Evolutionary conservation across 345 rosid species (phyloP).

Genomic region (Dimocarpus longan): DNA sequence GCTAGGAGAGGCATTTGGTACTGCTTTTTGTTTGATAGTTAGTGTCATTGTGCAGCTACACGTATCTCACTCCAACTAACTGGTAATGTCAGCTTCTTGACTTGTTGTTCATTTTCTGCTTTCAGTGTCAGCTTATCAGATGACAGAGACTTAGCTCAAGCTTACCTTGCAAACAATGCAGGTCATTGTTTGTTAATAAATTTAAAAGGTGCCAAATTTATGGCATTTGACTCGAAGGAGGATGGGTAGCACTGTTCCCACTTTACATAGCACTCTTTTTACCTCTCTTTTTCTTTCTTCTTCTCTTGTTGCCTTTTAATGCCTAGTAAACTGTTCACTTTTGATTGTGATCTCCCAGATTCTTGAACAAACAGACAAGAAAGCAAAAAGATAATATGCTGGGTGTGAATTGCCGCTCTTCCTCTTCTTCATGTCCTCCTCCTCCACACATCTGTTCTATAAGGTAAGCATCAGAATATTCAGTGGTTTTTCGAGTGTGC

Average conservation of each 20-base stretch:
- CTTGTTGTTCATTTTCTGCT: slow-evolving; percentile 17
- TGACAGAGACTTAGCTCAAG: not conserved
- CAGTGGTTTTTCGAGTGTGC: not conserved
- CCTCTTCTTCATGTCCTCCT: slow-evolving; percentile 47
- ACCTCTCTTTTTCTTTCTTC: slow-evolving; percentile 1
- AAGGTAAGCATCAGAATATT: slow-evolving; percentile 30
- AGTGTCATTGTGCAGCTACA: slow-evolving; percentile 1
- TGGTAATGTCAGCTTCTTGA: slow-evolving; percentile 35
- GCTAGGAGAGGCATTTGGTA: slow-evolving; percentile 13
- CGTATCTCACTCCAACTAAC: not conserved
- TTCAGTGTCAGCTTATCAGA: slow-evolving; percentile 8
- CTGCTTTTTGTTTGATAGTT: slow-evolving; percentile 23
- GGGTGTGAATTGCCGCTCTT: slow-evolving; percentile 48
- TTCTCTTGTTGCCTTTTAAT: slow-evolving; percentile 17
- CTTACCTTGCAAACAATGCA: not conserved
- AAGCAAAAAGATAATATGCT: slow-evolving; percentile 33
- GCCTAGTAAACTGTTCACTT: slow-evolving; percentile 14
- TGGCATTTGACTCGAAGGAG: slow-evolving; percentile 18
- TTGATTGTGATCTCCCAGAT: slow-evolving; percentile 23
- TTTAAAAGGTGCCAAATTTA: slow-evolving; percentile 7
- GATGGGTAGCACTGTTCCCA: slow-evolving; percentile 15
- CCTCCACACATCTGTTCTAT: slow-evolving; percentile 36
- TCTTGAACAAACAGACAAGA: slow-evolving; percentile 5
- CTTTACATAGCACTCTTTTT: not conserved
- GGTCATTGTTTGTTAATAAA: not conserved